Conservation (phyloP, 495 filamentous ascomycete genomes). For the Penicillium paradoxum region DNA sequence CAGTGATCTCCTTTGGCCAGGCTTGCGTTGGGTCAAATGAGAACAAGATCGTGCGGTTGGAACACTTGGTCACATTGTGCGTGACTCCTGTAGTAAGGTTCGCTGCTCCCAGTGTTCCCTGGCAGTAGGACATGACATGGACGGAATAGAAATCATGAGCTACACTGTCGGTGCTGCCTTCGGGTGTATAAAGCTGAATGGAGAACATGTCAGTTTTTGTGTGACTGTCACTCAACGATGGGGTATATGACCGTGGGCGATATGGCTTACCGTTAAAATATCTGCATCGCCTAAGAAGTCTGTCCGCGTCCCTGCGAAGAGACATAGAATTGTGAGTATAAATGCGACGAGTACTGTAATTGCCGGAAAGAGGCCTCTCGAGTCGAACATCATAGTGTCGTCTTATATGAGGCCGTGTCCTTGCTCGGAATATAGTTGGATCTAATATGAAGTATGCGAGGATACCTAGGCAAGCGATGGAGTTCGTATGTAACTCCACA, state of each 20-base stretch:
- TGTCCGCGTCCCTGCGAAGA: constrained; percentile 63
- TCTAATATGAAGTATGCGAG: background rate
- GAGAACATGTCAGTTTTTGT: background rate
- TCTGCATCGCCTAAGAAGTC: constrained; percentile 59
- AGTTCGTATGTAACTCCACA: too few relatives aligned
- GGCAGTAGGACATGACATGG: constrained; percentile 66
- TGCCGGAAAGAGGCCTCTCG: constrained; percentile 21
- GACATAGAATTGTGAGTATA: constrained; percentile 61
- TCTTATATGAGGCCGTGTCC: background rate
- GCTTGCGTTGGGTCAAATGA: constrained; percentile 56
- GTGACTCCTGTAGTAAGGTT: constrained; percentile 32
- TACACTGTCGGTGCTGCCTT: constrained; percentile 46
- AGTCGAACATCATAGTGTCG: constrained; percentile 6
- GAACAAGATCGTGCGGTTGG: constrained; percentile 48
- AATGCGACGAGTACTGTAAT: constrained; percentile 52
- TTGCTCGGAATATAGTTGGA: background rate
- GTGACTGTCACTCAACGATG: background rate
- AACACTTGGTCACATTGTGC: constrained; percentile 58
- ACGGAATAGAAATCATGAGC: constrained; percentile 71
- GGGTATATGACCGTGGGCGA: background rate
- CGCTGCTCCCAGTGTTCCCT: constrained; percentile 48
- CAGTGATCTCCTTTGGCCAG: constrained; percentile 51
- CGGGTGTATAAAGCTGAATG: constrained; percentile 33
- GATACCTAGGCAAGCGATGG: background rate
- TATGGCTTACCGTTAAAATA: constrained; percentile 57